Conservation (phyloP, 495 filamentous ascomycete genomes). For the Penicillium robsamsonii region DNA sequence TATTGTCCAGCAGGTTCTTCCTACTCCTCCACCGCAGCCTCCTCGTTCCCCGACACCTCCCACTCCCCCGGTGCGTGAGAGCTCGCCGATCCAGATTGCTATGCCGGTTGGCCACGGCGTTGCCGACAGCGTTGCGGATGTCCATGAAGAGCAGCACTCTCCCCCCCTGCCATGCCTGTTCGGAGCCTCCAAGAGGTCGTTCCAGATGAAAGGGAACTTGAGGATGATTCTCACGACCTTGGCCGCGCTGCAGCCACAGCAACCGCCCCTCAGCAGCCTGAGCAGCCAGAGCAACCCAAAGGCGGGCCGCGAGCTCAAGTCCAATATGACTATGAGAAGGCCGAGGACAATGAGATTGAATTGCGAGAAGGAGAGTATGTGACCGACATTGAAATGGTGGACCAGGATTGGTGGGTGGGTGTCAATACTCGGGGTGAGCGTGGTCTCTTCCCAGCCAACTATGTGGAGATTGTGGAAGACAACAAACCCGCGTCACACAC, state of each 20-base stretch:
- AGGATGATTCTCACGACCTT: conserved; percentile 62
- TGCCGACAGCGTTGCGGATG: conserved; percentile 54
- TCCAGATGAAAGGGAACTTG: conserved; percentile 61
- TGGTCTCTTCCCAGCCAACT: conserved; percentile 94
- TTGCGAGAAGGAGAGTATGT: conserved; percentile 87
- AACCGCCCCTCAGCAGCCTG: conserved; percentile 35
- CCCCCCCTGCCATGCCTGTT: conserved; percentile 55
- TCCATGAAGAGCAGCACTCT: conserved; percentile 48
- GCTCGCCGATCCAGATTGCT: conserved; percentile 80
- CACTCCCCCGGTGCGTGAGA: conserved; percentile 51
- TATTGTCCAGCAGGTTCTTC: conserved; percentile 43
- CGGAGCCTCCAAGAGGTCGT: conserved; percentile 57
- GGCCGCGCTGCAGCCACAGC: conserved; percentile 61
- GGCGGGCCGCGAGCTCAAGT: conserved; percentile 68
- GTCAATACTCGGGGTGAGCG: conserved; percentile 75
- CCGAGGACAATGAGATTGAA: conserved; percentile 94
- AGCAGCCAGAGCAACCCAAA: conserved; percentile 23
- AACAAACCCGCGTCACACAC: conserved; percentile 40
- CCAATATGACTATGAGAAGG: conserved; percentile 95
- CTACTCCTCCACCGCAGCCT: conserved; percentile 56
- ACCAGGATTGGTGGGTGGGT: conserved; percentile 96
- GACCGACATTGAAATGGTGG: conserved; percentile 96
- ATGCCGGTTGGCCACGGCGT: conserved; percentile 80
- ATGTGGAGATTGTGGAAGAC: conserved; percentile 78
- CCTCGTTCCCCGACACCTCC: conserved; percentile 61